Evolutionary conservation across 2,329 filamentous ascomycete genomes (phyloP).

Genomic region (Penicillium sp.): DNA sequence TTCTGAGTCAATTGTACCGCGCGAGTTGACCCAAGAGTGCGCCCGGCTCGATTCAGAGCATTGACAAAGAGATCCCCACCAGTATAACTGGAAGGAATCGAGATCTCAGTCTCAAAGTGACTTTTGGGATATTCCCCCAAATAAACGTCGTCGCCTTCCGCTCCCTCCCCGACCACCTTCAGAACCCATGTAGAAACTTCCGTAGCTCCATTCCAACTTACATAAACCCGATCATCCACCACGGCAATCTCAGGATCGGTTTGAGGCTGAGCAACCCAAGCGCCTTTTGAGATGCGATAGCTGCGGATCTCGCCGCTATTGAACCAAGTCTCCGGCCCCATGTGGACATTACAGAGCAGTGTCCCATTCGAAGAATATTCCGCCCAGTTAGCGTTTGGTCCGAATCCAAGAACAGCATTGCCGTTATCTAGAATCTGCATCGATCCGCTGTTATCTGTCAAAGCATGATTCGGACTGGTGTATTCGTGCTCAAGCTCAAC

Average conservation of each 20-base stretch:
- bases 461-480: conserved; percentile 37
- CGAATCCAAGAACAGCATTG: conserved; percentile 53
- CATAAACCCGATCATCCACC: conserved; percentile 35
- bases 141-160: background rate
- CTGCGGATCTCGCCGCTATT: conserved; percentile 46
- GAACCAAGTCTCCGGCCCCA: conserved; percentile 41
- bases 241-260: conserved; percentile 30
- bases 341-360: conserved; percentile 55
- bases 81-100: background rate
- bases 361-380: conserved; percentile 54
- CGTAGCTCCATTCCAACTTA: conserved; percentile 52
- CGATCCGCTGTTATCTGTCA: conserved; percentile 36
- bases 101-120: background rate
- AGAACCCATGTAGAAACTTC: conserved; percentile 33
- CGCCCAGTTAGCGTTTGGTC: conserved; percentile 51
- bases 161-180: background rate
- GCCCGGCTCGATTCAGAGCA: background rate
- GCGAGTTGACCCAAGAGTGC: background rate
- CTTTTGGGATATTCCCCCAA: background rate
- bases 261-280: conserved; percentile 55
- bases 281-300: conserved; percentile 57
- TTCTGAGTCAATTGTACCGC: background rate
- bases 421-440: conserved; percentile 45
- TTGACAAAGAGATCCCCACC: background rate
- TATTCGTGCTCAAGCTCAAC: conserved; percentile 43